Percentiles rank a stretch among this genome's conserved stretches.
Conservation (phyloP, 1,139 yeast genomes). For the Martiniozyma asiatica region DNA sequence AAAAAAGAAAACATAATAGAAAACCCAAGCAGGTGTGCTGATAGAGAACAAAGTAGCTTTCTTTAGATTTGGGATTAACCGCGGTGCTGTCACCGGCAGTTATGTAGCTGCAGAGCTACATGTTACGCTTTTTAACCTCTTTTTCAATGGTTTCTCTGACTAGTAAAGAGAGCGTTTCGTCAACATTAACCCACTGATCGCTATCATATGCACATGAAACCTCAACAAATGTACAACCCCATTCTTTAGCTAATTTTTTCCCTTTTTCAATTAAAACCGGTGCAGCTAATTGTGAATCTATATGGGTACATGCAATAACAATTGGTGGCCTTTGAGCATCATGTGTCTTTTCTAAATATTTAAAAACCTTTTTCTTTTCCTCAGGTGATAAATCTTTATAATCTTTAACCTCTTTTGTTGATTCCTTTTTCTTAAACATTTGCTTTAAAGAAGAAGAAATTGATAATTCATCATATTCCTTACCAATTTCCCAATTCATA, state of each 20-base stretch:
- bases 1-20: too few species aligned
- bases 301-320: constrained; percentile 53
- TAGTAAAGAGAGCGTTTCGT: constrained; percentile 42
- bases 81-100: too few species aligned
- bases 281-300: constrained; percentile 41
- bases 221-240: constrained; percentile 57
- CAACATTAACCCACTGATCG: constrained; percentile 35
- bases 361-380: constrained; percentile 1
- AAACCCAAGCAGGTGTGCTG: too few species aligned
- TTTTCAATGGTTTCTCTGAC: constrained; percentile 46
- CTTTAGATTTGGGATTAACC: too few species aligned
- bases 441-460: constrained; percentile 44
- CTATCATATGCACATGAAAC: constrained; percentile 35
- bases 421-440: constrained; percentile 34
- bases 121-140: background rate
- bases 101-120: too few species aligned
- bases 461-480: constrained; percentile 56
- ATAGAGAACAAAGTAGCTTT: too few species aligned
- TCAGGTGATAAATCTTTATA: constrained; percentile 6
- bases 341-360: constrained; percentile 3
- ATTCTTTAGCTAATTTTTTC: constrained; percentile 36
- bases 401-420: constrained; percentile 14
- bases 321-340: constrained; percentile 40
- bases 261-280: constrained; percentile 49
- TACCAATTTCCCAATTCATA: constrained; percentile 44